phyloP scores from a whole-genome alignment of 495 filamentous ascomycete species.

The Lepraria neglecta region DNA sequence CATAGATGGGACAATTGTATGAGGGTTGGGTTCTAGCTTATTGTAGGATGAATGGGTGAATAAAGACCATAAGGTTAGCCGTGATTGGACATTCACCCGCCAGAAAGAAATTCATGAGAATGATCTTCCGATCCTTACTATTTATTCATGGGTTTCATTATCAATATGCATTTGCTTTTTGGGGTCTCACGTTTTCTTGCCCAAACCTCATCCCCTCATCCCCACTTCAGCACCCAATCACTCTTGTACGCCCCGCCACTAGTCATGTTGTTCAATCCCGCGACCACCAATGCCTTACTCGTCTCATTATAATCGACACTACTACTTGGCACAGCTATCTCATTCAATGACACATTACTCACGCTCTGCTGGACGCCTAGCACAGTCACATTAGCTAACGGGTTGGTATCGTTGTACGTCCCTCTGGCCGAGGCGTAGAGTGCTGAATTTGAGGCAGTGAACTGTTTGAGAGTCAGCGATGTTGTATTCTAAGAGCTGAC shows the following conservation, averaged over 20 bases:
- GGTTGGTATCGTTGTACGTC: slow-evolving; percentile 52
- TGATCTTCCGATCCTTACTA: too few species aligned
- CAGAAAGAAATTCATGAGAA: too few species aligned
- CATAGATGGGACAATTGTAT: too few species aligned
- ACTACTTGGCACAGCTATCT: slow-evolving; percentile 33
- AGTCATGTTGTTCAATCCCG: slow-evolving; percentile 46
- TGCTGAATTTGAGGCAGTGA: slow-evolving; percentile 42
- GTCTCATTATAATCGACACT: slow-evolving; percentile 46
- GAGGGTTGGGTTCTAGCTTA: too few species aligned
- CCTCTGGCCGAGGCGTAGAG: slow-evolving; percentile 47
- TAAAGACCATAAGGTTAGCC: too few species aligned
- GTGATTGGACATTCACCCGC: too few species aligned
- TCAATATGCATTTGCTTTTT: too few species aligned
- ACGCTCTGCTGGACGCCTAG: slow-evolving; percentile 50
- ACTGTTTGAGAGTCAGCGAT: slow-evolving; percentile 32
- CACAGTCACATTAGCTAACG: slow-evolving; percentile 60
- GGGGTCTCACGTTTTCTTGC: too few species aligned
- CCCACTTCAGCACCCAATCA: slow-evolving; percentile 56
- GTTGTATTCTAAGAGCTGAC: neutral
- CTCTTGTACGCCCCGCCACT: slow-evolving; percentile 48
- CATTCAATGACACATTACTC: slow-evolving; percentile 47
- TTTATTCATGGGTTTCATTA: too few species aligned
- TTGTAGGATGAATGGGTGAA: too few species aligned
- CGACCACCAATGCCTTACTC: slow-evolving; percentile 44
- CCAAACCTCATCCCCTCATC: neutral